Base-by-base conservation (phyloP, 306 rosid genomes). In the Fagus sylvatica region DNA sequence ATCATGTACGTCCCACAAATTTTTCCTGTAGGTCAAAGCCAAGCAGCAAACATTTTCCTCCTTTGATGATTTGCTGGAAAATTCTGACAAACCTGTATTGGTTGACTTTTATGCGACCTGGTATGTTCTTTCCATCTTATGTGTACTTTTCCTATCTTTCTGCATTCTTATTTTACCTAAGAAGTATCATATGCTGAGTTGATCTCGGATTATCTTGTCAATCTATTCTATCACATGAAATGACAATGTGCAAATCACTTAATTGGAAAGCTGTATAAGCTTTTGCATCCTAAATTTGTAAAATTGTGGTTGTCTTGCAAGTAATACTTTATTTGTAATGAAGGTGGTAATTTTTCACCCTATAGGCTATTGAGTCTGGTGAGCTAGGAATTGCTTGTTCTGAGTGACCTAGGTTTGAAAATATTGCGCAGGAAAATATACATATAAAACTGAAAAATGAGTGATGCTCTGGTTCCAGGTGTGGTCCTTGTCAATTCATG, bases 31-130 rank as follows among this genome's bases (percentile, higher is more conserved):
- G 98, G 97, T 89, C 59, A 81, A 79, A 83, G 97, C 98, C 61
- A 92, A 88, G 90, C 92, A 89, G 77, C 92, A 95, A 80, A 85
- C 92, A 5, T 95, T 87, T 79, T 89, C 96, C 59, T 83, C 93
- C 15, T 91, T 95, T 60, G 97, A 95, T 37, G 98, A 95, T 73
- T 86, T 95, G 87, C 85, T 95, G 79, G 82, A 83, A 22, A 88
- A 87, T 74, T 76, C 95, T 36, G 97, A 88, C 12, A 95, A 85
- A 72, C 98, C 98, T 46, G 93, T 95, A 6, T 73, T 95, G 78
- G 98, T 95, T 70, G 98, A 95, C 90, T 95, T 95, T 85, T 95
- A 95, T 81, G 98, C 98, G 4, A 92, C 98, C 76, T 95, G 98
- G 98, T 92, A 74, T 80, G 81, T 49, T 71, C 69, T 43, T 79